Conservation (phyloP, 2,329 filamentous ascomycete species). For the Raffaelea deltoideospora region DNA sequence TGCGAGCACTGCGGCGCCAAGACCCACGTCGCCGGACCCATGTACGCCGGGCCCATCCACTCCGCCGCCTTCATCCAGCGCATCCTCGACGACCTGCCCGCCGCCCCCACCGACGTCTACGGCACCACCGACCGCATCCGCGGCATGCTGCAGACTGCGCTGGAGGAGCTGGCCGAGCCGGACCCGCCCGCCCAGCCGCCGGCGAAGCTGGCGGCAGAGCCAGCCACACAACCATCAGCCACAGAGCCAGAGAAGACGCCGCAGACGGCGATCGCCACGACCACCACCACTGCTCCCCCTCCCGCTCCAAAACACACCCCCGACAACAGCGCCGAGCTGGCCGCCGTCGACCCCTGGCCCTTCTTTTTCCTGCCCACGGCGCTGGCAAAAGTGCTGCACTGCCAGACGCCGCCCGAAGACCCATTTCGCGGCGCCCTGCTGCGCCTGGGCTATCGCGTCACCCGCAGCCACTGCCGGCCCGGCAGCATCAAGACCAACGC, state of each 20-base stretch:
- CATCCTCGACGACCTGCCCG: slow-evolving; percentile 58
- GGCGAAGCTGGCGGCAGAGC: slow-evolving; percentile 46
- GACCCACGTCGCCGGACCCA: slow-evolving; percentile 80
- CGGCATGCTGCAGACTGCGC: slow-evolving; percentile 79
- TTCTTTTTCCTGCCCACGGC: slow-evolving; percentile 75
- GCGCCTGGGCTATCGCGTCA: slow-evolving; percentile 66
- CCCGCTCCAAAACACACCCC: slow-evolving; percentile 15
- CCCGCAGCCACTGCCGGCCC: slow-evolving; percentile 75
- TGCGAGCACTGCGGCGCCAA: slow-evolving; percentile 78
- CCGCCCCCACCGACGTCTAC: slow-evolving; percentile 54
- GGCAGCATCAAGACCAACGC: slow-evolving; percentile 91
- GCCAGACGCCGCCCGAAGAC: slow-evolving; percentile 63
- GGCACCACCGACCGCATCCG: slow-evolving; percentile 67
- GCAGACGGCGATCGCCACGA: too few relatives aligned
- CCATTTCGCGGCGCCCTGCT: slow-evolving; percentile 67
- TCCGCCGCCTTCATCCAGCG: slow-evolving; percentile 67
- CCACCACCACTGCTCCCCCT: too few relatives aligned
- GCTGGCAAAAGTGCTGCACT: slow-evolving; percentile 64
- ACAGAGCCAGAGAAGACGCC: slow-evolving; percentile 8
- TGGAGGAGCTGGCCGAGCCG: slow-evolving; percentile 50
- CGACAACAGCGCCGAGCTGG: too few relatives aligned
- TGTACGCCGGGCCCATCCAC: slow-evolving; percentile 87
- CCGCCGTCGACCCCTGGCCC: slow-evolving; percentile 55
- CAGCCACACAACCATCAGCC: slow-evolving; percentile 10
- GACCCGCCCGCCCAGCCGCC: slow-evolving; percentile 39